Conservation (phyloP, 306 rosid genomes). For the Pterocarpus santalinus region DNA sequence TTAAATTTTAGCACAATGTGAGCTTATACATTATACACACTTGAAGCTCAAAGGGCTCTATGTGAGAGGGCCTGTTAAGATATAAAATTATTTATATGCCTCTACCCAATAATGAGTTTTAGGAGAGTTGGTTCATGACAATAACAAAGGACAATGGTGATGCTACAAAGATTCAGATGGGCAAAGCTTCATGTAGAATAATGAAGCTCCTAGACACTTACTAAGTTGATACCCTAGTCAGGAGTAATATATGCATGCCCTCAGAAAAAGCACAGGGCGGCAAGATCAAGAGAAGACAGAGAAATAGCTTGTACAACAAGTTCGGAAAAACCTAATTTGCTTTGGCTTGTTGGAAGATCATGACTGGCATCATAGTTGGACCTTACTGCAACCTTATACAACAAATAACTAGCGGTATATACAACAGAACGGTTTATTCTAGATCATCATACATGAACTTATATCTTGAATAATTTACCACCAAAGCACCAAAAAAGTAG, state of each 20-base stretch:
- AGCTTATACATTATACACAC: not conserved
- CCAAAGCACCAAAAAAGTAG: not conserved
- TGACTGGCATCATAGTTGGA: not conserved
- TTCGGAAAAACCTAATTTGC: not conserved
- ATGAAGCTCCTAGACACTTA: not conserved
- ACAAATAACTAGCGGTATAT: too few species aligned
- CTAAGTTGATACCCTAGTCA: not conserved
- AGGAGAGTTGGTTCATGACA: not conserved
- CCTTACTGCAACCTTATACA: not conserved
- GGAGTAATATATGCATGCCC: not conserved
- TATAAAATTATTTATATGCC: not conserved
- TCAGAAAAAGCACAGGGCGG: not conserved
- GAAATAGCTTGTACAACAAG: not conserved
- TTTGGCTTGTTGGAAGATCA: not conserved
- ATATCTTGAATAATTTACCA: not conserved
- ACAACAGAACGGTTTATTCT: not conserved
- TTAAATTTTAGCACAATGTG: not conserved
- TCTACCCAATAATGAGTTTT: too few species aligned
- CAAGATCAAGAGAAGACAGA: not conserved
- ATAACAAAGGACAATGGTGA: not conserved
- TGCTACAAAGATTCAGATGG: not conserved
- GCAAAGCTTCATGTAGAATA: not conserved
- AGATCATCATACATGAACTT: not conserved
- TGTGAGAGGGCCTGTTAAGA: not conserved
- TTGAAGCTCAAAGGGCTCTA: not conserved